Evolutionary conservation across 441 rosid genomes (phyloP).

Genomic region (Theobroma grandiflorum): DNA sequence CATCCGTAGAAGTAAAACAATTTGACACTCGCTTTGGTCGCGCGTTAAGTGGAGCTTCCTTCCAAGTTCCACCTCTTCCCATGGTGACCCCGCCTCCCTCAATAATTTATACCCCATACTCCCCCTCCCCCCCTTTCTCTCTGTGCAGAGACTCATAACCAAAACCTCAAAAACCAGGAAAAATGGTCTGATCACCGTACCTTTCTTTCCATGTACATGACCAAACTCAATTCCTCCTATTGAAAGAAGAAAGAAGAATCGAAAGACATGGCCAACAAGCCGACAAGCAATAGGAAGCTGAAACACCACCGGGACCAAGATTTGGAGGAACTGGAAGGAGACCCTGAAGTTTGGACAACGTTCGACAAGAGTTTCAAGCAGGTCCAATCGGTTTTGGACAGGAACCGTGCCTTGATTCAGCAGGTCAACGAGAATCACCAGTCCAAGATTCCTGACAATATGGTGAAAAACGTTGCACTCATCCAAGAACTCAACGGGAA

Average conservation of each 20-base stretch:
- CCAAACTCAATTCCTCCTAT: conserved; percentile 28
- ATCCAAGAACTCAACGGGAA: conserved; percentile 88
- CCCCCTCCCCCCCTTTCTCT: neutral
- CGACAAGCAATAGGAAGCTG: conserved; percentile 33
- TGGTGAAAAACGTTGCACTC: conserved; percentile 88
- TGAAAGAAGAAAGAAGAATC: conserved; percentile 8
- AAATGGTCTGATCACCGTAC: neutral
- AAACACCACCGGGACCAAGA: conserved; percentile 36
- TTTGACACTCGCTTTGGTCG: conserved; percentile 8
- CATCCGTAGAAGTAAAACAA: neutral
- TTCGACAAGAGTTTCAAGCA: conserved; percentile 60
- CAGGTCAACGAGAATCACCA: conserved; percentile 95
- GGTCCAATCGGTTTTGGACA: conserved; percentile 82
- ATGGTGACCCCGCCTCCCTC: conserved; percentile 8
- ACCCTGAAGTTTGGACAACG: conserved; percentile 65
- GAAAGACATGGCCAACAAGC: conserved; percentile 40
- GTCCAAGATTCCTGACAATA: conserved; percentile 75
- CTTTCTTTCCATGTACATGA: conserved; percentile 8
- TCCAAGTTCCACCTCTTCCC: neutral
- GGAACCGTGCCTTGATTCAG: conserved; percentile 79
- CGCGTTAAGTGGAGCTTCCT: conserved; percentile 15
- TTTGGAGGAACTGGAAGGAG: conserved; percentile 47
- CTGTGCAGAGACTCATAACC: neutral
- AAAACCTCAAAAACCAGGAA: neutral
- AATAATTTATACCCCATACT: conserved; percentile 9